Base-by-base conservation (phyloP, 805 yeast genomes). In the Myxozyma vanderwaltii region DNA sequence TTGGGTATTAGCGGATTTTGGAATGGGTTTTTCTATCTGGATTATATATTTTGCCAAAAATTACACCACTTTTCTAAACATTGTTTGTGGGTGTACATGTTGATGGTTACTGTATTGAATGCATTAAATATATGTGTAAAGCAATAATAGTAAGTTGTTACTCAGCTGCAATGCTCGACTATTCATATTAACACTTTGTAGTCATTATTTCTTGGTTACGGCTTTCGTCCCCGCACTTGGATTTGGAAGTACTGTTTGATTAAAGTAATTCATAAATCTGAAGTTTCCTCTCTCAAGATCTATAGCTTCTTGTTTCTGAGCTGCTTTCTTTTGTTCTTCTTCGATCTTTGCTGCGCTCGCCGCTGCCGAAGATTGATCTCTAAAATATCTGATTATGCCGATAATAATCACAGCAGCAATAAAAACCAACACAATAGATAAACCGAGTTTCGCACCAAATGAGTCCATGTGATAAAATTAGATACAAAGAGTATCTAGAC, bases 361-460 rank as follows among this genome's bases (percentile, higher is more conserved):
- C 15, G 39, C 40, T 27, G 40, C 51, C 26, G n/a, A n/a, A n/a
- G n/a, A n/a, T n/a, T 33, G 12, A n/a, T 13, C 27, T 33, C 33
- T 47, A 40, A 33, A 47, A 40, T 47, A 47, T 23, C 23, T 47
- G 24, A 47, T 29, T 1, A 47, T 19, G 17, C 51, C 51, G 12
- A 47, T 6, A 12, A 47, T 13, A 8, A 47, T 33, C n/a, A 35
- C 40, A 13, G 40, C 40, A n/a, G 27, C 51, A 17, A 47, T 47
- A 4, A 47, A 7, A 36, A 19, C 7, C n/a, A 47, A 21, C 2
- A 31, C 51, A 13, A 47, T 47, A n/a, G 51, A 33, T n/a, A 47
- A 19, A 21, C 51, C 51, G 23, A 47, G 29, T 19, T 35, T 31
- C 12, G 51, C 51, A 3, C 51, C 51, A 47, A 47, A 47, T 19